Evolutionary conservation across 306 rosid genomes (phyloP), one percentile per base, ranked within the genome.

Genomic region (Cicer pinnatifidum): DNA sequence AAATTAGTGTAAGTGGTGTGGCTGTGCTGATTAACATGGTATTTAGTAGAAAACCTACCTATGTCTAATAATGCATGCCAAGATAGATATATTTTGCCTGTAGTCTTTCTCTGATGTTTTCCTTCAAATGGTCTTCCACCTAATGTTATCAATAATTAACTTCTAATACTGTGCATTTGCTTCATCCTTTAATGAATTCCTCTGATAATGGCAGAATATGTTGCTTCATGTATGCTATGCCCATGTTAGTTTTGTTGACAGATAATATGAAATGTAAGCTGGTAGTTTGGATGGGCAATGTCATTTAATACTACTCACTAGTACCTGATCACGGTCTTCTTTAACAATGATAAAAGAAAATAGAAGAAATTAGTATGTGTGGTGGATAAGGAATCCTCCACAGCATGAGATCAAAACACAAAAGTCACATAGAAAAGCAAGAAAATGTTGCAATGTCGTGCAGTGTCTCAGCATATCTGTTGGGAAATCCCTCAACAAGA

Each of bases 1-100:
- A 66, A 67, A 23, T 54, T n/a, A 43, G 63, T 38, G 67, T 67
- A 45, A 67, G 53, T 46, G n/a, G 60, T 35, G 23, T 71, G 53
- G 35, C 37, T 56, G 74, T 59, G 35, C 69, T 54, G 40, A 45
- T 33, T 68, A 56, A 4, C 45, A 52, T 74, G 64, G 45, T 37
- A 7, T 13, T 43, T 54, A 16, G 66, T 48, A 51, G 6, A 66
- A 50, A 53, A 51, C 39, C 13, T 20, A 72, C 7, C 10, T 47
- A 10, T 70, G 16, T 62, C 60, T 41, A 61, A 71, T 47, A 60
- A n/a, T 53, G 57, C 15, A 19, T 37, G 53, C 73, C 53, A 53
- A 60, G 20, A 47, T 48, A 44, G 17, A 51, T 11, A 40, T 43
- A 16, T 72, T 35, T 65, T 45, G 58, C 58, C 17, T 38, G 15